Base-by-base conservation (phyloP, 73 alveolate species). In the Blepharisma japonicum region DNA sequence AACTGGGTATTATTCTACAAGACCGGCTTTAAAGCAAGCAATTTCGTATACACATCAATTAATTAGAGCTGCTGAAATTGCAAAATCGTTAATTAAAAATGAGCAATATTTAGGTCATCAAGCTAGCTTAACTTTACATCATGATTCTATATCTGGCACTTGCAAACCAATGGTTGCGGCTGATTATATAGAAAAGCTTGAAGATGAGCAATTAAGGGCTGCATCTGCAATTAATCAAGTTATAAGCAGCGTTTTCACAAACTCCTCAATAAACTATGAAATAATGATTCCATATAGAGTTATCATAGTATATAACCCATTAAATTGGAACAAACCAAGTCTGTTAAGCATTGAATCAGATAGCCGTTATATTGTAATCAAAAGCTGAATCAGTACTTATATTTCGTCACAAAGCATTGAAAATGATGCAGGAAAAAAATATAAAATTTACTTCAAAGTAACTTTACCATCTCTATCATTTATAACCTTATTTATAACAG, bases 111-210 rank as follows among this genome's bases (percentile, higher is more conserved):
- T 61, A 39, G 38, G 68, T 38, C 46, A 84, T 51, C 55, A 27
- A 9, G 77, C 87, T 8, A 39, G 82, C 23, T 21, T 88, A 6
- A 27, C 79, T 2, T 48, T 68, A 47, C 95, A 88, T 76, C 95
- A 88, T 81, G 95, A 88, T 88, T 92, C 92, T 42, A 81, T 88
- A 2, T 84, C 95, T 18, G 95, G 95, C 0, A 88, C 95, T 49
- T 86, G 80, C 79, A 45, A 87, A 0, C 45, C 48, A 1, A 47
- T 66, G 7, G 90, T 68, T 6, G 78, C 56, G 45, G 66, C 5
- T 4, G 95, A 88, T 56, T 88, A 84, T 68, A 56, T 45, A 4
- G 20, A 21, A 21, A 56, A 87, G 61, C 53, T 78, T 7, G 83
- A 79, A 11, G 7, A 77, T 39, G 46, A 25, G n/a, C 74, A 61